Base-by-base conservation (phyloP, 139 green algal species). In the Chlamydomonas incerta region DNA sequence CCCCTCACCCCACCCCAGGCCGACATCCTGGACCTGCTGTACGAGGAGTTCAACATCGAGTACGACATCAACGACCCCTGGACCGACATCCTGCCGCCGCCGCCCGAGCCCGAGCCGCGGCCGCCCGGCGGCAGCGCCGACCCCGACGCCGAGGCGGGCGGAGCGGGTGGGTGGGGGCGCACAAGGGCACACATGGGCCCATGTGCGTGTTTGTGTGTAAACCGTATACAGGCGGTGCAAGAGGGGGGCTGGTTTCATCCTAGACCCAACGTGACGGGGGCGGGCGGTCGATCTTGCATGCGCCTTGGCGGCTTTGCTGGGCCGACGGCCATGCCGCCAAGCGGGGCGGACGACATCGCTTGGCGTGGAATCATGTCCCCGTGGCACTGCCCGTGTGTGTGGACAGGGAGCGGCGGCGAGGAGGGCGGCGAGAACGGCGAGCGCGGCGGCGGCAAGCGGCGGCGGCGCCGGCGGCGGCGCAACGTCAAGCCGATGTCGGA, bases 1-100 rank as follows among this genome's bases (percentile, higher is more conserved):
- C n/a, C n/a, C n/a, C n/a, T n/a, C n/a, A n/a, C n/a, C 41, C 41
- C 41, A 50, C 8, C 33, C 31, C 71, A 87, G 81, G 81, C 81
- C n/a, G 81, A 87, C 57, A 87, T 87, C 55, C 57, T 87, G 57
- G 70, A 81, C 57, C 57, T 80, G 55, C 57, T 87, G 29, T 67
- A 80, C 70, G 81, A 80, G 57, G 71, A 74, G n/a, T 87, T 87
- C 73, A 70, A 50, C 2, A 50, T 65, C 23, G 81, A 87, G 34
- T 80, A 81, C 71, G 67, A 72, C 81, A 82, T 83, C 31, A 63
- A 77, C 50, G 83, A 88, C 47, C 46, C 46, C 33, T 88, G 83
- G 73, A 47, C 33, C 33, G 33, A 13, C 52, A 70, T 72, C 24
- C 52, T 80, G 81, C 74, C 37, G 63, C 41, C 58, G 15, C 46